Conservation (phyloP, 1,139 yeast species). For the Protomyces inouyei region DNA sequence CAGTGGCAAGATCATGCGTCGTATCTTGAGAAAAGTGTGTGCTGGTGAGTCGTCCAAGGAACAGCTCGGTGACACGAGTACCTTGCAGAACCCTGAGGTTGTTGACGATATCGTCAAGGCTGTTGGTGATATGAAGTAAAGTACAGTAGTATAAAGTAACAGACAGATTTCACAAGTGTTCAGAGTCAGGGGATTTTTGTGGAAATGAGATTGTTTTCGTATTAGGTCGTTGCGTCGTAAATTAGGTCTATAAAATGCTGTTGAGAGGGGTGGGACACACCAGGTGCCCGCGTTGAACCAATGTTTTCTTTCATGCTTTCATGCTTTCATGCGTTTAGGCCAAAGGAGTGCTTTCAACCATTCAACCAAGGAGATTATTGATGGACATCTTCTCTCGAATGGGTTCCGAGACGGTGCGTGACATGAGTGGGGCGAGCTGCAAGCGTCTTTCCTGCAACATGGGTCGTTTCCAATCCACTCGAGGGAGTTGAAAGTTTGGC, state of each 20-base stretch:
- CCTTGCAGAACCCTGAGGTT: slow-evolving; percentile 81
- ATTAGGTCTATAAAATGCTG: not conserved
- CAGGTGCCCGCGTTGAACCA: not conserved
- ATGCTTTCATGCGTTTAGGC: not conserved
- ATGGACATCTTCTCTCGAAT: not conserved
- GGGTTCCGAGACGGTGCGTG: not conserved
- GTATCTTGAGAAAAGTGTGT: slow-evolving; percentile 88
- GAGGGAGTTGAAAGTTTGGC: not conserved
- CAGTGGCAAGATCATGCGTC: slow-evolving; percentile 98
- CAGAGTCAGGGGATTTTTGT: no score
- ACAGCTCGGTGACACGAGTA: slow-evolving; percentile 86
- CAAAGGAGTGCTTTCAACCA: not conserved
- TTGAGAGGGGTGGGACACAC: not conserved
- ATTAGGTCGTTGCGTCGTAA: not conserved
- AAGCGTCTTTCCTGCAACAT: not conserved
- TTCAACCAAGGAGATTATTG: not conserved
- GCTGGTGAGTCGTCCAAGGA: slow-evolving; percentile 69
- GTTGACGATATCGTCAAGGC: slow-evolving; percentile 65
- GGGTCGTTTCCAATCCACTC: not conserved
- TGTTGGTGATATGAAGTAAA: slow-evolving; percentile 32
- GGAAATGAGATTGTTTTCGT: no score
- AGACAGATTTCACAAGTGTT: no score
- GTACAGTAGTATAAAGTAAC: not conserved
- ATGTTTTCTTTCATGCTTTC: not conserved
- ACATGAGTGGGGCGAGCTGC: not conserved